Percentiles rank a stretch among this genome's conserved stretches.
Conservation (phyloP, 1,284 basidiomycete genomes). For the Cutaneotrichosporon sp. region DNA sequence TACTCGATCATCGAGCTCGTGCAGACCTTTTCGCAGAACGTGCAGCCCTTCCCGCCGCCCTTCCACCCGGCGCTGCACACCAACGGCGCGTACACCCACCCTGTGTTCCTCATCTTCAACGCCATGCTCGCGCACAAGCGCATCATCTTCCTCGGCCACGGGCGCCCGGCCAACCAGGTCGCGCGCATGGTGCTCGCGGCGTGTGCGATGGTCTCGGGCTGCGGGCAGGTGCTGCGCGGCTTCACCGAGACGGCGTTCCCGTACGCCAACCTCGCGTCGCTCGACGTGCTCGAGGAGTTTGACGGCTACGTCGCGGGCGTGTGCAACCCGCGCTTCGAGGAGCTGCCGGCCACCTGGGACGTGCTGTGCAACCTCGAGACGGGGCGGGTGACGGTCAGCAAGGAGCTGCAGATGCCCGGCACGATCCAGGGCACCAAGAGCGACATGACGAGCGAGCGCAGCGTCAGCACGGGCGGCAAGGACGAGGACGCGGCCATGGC, state of each 20-base stretch:
- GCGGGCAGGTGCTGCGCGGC: constrained; percentile 77
- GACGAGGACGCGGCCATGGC: constrained; percentile 17
- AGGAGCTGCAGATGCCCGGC: constrained; percentile 46
- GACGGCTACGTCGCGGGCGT: constrained; percentile 93
- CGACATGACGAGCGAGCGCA: constrained; percentile 31
- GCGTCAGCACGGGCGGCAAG: constrained; percentile 29
- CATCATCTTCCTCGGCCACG: constrained; percentile 89
- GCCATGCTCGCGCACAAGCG: constrained; percentile 91
- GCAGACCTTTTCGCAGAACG: constrained; percentile 76
- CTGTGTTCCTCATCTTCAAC: constrained; percentile 92
- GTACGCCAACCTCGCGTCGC: constrained; percentile 83
- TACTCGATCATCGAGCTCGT: constrained; percentile 91
- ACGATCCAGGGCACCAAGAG: constrained; percentile 1
- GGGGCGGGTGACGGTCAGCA: constrained; percentile 80
- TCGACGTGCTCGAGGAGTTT: constrained; percentile 84
- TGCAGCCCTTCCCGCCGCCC: constrained; percentile 66
- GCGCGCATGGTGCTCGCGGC: constrained; percentile 89
- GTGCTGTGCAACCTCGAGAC: constrained; percentile 85
- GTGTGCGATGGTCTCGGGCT: constrained; percentile 87
- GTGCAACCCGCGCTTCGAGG: constrained; percentile 93
- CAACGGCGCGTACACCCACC: constrained; percentile 84
- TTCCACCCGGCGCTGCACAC: constrained; percentile 90
- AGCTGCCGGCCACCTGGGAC: constrained; percentile 79
- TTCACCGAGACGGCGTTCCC: constrained; percentile 89
- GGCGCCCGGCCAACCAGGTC: constrained; percentile 79